A percentile compares a stretch with the other conserved stretches of the same genome.
These are phyloP conservation scores for Backusella tarrabulga DNA, from an alignment of 192 early-diverging fungal genomes.

Conservation along the genomic window DNA sequence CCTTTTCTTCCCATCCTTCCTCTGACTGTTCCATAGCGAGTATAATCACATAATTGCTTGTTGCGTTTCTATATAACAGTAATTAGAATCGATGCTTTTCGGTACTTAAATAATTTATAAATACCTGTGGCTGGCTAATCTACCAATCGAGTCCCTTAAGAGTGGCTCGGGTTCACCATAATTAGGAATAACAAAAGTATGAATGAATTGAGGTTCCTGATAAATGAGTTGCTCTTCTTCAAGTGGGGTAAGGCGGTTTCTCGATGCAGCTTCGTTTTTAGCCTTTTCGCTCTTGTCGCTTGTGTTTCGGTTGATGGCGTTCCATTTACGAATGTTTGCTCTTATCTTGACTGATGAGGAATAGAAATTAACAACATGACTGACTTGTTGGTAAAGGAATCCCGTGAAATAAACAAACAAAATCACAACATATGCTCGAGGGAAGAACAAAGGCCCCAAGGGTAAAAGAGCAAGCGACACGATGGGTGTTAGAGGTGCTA, in stretches of 20 bases:
- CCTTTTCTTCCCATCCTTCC: constrained; percentile 51
- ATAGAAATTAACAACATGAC: constrained; percentile 49
- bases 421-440: constrained; percentile 40
- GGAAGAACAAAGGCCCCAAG: constrained; percentile 44
- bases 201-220: constrained; percentile 32
- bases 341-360: constrained; percentile 40
- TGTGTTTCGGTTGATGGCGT: neutral
- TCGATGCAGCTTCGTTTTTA: neutral
- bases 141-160: constrained; percentile 63
- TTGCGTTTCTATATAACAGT: constrained; percentile 34
- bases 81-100: neutral
- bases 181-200: constrained; percentile 70
- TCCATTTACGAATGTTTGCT: constrained; percentile 41
- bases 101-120: neutral
- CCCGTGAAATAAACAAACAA: constrained; percentile 43
- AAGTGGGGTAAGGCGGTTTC: neutral
- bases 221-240: constrained; percentile 1
- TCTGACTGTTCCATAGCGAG: constrained; percentile 76
- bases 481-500: constrained; percentile 41
- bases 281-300: neutral
- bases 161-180: constrained; percentile 66
- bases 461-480: constrained; percentile 35
- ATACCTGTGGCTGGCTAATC: constrained; percentile 61
- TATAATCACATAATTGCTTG: constrained; percentile 50
- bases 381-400: constrained; percentile 44